phyloP scores from a whole-genome alignment of 768 basidiomycete genomes.

The Tulasnella sp. region DNA sequence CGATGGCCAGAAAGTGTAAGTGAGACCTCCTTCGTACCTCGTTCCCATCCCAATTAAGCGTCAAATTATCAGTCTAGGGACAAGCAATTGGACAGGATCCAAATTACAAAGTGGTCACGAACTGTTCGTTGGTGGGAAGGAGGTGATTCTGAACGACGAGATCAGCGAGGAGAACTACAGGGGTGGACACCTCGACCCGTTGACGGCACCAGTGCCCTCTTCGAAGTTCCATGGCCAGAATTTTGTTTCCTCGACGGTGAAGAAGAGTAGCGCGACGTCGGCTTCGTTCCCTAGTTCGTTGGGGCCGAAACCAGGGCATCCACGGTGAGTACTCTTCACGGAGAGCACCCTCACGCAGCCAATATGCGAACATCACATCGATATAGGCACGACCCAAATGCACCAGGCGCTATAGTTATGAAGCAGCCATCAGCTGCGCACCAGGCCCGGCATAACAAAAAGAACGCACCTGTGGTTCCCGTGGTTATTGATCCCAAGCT shows the following conservation, averaged over 20 bases:
- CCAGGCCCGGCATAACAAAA: constrained; percentile 58
- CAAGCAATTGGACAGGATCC: constrained; percentile 52
- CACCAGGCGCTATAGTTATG: constrained; percentile 79
- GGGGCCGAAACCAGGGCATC: constrained; percentile 28
- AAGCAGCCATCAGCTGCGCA: constrained; percentile 63
- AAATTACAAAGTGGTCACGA: constrained; percentile 39
- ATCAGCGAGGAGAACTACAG: constrained; percentile 10
- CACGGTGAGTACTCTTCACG: constrained; percentile 41
- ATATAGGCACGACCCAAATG: constrained; percentile 65
- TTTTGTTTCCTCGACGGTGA: neutral
- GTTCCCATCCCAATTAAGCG: neutral
- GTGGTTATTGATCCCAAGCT: constrained; percentile 91
- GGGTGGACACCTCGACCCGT: neutral
- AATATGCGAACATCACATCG: neutral
- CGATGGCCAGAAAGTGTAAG: constrained; percentile 24
- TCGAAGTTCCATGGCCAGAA: constrained; percentile 4
- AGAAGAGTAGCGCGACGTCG: neutral
- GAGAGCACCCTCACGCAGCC: too few relatives aligned
- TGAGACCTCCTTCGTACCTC: neutral
- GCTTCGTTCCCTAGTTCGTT: neutral
- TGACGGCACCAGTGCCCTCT: neutral
- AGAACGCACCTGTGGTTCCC: constrained; percentile 57
- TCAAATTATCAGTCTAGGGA: constrained; percentile 39
- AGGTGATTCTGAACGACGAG: constrained; percentile 10
- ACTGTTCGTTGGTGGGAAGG: constrained; percentile 38